These are phyloP conservation scores for Moesziomyces globuligerus DNA, from an alignment of 1,284 basidiomycete species.

Conservation along the genomic window DNA sequence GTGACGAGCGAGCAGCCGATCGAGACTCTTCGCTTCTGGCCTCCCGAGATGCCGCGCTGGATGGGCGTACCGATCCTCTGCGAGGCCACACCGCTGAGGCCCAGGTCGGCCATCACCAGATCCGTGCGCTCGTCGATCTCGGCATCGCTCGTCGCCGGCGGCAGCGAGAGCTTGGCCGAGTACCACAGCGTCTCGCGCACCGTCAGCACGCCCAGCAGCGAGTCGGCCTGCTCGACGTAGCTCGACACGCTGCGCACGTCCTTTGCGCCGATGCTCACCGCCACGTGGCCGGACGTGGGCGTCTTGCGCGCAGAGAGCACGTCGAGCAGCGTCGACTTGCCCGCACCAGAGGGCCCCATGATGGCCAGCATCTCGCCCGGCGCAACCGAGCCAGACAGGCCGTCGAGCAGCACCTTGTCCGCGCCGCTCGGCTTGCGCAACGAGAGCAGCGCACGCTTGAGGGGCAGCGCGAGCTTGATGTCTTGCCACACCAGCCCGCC, in stretches of 20 bases:
- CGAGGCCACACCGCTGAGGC: slow-evolving; percentile 54
- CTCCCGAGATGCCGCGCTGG: slow-evolving; percentile 68
- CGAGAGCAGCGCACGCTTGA: slow-evolving; percentile 2
- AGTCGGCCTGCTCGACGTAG: slow-evolving; percentile 69
- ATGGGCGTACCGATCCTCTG: slow-evolving; percentile 68
- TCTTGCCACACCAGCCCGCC: slow-evolving; percentile 21
- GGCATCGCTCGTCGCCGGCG: neutral
- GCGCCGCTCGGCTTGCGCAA: neutral
- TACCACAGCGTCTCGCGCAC: slow-evolving; percentile 67
- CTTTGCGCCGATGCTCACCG: slow-evolving; percentile 2
- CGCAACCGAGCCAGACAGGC: slow-evolving; percentile 10
- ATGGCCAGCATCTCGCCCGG: slow-evolving; percentile 46
- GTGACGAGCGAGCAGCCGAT: slow-evolving; percentile 68
- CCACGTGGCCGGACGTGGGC: slow-evolving; percentile 6
- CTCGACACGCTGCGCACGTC: slow-evolving; percentile 40
- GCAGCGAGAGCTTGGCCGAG: slow-evolving; percentile 61
- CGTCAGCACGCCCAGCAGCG: slow-evolving; percentile 68
- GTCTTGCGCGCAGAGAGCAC: slow-evolving; percentile 63
- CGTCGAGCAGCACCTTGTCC: slow-evolving; percentile 9
- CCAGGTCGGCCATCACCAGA: slow-evolving; percentile 62
- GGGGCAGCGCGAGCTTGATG: slow-evolving; percentile 4
- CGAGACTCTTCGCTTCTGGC: slow-evolving; percentile 67
- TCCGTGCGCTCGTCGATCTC: slow-evolving; percentile 22
- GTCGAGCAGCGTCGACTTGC: slow-evolving; percentile 69
- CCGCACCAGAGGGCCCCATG: slow-evolving; percentile 67